phyloP scores from a whole-genome alignment of 768 basidiomycete species.

The Russula vinacea region DNA sequence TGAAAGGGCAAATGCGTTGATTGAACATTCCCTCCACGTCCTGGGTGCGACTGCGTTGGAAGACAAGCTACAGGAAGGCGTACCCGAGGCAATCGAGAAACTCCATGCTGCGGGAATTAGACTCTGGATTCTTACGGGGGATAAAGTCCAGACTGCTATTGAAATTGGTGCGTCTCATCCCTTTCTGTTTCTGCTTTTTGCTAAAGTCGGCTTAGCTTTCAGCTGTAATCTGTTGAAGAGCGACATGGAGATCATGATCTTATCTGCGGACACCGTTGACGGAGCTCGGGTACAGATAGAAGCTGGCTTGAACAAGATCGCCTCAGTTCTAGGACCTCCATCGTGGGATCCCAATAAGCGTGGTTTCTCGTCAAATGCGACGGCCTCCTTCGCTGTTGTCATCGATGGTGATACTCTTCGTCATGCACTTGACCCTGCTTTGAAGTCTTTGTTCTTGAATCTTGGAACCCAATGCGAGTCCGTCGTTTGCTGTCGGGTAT shows the following conservation, averaged over 20 bases:
- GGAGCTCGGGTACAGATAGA: conserved; percentile 84
- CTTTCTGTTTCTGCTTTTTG: not conserved
- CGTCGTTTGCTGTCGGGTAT: conserved; percentile 97
- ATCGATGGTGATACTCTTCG: conserved; percentile 93
- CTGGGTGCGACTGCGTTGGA: conserved; percentile 95
- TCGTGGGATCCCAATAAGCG: conserved; percentile 56
- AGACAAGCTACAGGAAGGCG: conserved; percentile 95
- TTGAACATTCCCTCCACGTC: conserved; percentile 81
- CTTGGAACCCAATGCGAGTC: conserved; percentile 96
- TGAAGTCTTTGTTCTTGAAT: conserved; percentile 86
- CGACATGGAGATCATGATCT: conserved; percentile 96
- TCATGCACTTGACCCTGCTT: conserved; percentile 68
- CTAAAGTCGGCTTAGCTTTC: conserved; percentile 48
- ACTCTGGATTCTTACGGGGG: conserved; percentile 96
- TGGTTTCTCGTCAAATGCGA: conserved; percentile 61
- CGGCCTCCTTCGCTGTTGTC: conserved; percentile 86
- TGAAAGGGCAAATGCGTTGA: conserved; percentile 77
- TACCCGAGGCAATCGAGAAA: conserved; percentile 92
- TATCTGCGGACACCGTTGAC: conserved; percentile 77
- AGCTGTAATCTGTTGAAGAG: conserved; percentile 91
- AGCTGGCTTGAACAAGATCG: conserved; percentile 91
- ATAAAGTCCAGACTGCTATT: conserved; percentile 97
- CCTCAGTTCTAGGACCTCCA: conserved; percentile 77
- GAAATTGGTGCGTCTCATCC: conserved; percentile 63
- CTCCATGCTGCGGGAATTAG: conserved; percentile 94